Conservation (phyloP, 2,329 filamentous ascomycete species). For the Plenodomus tracheiphilus region DNA sequence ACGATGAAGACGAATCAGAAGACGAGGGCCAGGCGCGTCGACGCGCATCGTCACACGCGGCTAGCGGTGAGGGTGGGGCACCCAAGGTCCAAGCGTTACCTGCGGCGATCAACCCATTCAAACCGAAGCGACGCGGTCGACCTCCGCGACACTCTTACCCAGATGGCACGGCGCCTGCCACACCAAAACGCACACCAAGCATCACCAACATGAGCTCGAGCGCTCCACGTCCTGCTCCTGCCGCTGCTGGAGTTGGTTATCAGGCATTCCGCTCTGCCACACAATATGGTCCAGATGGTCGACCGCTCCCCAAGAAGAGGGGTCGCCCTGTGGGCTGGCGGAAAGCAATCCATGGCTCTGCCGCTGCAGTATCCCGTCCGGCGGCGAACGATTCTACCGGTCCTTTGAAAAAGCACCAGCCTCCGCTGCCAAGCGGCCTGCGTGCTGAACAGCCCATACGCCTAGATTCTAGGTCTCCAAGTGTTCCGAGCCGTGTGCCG, state of each 20-base stretch:
- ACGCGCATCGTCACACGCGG: constrained; percentile 19
- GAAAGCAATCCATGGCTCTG: constrained; percentile 51
- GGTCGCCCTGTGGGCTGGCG: constrained; percentile 56
- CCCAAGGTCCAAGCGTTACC: constrained; percentile 33
- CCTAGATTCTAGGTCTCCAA: constrained; percentile 39
- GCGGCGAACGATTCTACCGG: constrained; percentile 22
- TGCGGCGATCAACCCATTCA: constrained; percentile 38
- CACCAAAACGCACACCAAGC: constrained; percentile 16
- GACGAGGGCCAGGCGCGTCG: constrained; percentile 29
- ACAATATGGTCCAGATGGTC: constrained; percentile 36
- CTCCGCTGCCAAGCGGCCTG: constrained; percentile 30
- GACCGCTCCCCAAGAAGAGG: constrained; percentile 48
- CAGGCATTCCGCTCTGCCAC: constrained; percentile 45
- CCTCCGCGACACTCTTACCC: constrained; percentile 40
- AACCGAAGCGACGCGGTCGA: constrained; percentile 39
- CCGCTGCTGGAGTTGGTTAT: constrained; percentile 43
- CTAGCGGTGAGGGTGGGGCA: constrained; percentile 24
- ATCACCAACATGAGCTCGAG: constrained; percentile 30
- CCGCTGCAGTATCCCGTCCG: constrained; percentile 27
- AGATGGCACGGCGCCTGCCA: constrained; percentile 15
- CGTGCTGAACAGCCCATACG: constrained; percentile 30
- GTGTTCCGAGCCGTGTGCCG: constrained; percentile 27
- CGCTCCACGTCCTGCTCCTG: constrained; percentile 21
- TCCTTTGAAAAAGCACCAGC: constrained; percentile 9
- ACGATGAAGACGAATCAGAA: constrained; percentile 41